Base-by-base conservation (phyloP, 805 yeast species). In the Barnettozyma botsteinii region DNA sequence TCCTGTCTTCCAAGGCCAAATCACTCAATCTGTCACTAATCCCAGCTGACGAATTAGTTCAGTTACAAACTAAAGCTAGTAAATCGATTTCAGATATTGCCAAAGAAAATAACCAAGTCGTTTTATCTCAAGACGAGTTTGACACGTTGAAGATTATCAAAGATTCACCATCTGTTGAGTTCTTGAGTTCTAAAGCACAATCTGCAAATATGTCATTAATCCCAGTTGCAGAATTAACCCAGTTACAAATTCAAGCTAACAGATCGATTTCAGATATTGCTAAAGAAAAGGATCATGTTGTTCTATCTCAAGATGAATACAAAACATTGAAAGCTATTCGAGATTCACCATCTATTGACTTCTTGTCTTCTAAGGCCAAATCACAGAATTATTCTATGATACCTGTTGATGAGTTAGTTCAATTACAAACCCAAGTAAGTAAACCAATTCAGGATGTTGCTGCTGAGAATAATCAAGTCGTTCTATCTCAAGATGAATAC, bases 161-260 rank as follows among this genome's bases (percentile, higher is more conserved):
- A 15, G 23, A 15, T 4, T n/a, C 32, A 4, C 38, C 38, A 28
- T 20, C 33, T 13, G 33, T 17, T 5, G 38, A 35, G n/a, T 35
- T 35, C 17, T 19, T 35, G 13, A 28, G 26, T 27, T 27, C 30
- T 19, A 26, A 51, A 4, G 53, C 51, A 1, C 20, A 24, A 26
- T 4, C 18, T 27, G 27, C n/a, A n/a, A n/a, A n/a, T n/a, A n/a
- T n/a, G n/a, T n/a, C n/a, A n/a, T n/a, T 33, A 6, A 17, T 41
- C 41, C 38, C 45, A 44, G 6, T 35, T 2, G 35, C 42, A 9
- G 53, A 45, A 4, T 48, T 53, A 14, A 55, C 60, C 2, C 21
- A 39, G 10, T 44, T 40, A 9, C 20, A 33, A n/a, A 13, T 30
- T 4, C 27, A 33, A 18, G 24, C 28, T 9, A 7, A 31, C 12